phyloP scores from a whole-genome alignment of 306 rosid species.

The Rosa multiflora region DNA sequence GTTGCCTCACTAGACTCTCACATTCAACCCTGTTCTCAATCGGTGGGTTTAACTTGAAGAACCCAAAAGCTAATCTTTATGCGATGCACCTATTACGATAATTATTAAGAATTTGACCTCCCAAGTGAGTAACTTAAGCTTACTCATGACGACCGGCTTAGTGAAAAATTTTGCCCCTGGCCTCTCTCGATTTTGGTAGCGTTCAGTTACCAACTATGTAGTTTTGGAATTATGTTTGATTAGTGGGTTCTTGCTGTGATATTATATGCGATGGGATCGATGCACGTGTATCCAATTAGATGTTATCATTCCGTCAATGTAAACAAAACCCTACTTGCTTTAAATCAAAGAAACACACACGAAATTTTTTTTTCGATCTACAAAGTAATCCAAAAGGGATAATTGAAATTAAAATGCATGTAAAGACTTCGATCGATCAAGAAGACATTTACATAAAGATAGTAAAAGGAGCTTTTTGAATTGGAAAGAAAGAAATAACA shows the following conservation, averaged over 20 bases:
- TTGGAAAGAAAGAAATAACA: constrained; percentile 34
- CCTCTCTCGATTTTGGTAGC: background rate
- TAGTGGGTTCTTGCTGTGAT: constrained; percentile 20
- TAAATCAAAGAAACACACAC: constrained; percentile 38
- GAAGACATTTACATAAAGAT: background rate
- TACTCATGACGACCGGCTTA: background rate
- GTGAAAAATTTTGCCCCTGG: background rate
- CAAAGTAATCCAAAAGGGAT: constrained; percentile 36
- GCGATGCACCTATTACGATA: background rate
- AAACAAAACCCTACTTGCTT: constrained; percentile 48
- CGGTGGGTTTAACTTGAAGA: background rate
- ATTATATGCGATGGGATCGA: constrained; percentile 34
- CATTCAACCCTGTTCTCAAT: background rate
- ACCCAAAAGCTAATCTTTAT: background rate
- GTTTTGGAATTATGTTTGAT: background rate
- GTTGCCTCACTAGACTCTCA: background rate
- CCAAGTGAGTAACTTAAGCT: background rate
- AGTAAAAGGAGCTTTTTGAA: constrained; percentile 48
- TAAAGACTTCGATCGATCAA: constrained; percentile 18
- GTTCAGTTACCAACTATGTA: background rate
- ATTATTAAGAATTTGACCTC: background rate
- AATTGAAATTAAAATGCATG: constrained; percentile 5
- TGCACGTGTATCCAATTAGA: constrained; percentile 53
- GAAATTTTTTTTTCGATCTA: constrained; percentile 32
- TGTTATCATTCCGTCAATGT: constrained; percentile 27